Evolutionary conservation across 1,284 basidiomycete genomes (phyloP).

Genomic region (Acaromyces ingoldii): DNA sequence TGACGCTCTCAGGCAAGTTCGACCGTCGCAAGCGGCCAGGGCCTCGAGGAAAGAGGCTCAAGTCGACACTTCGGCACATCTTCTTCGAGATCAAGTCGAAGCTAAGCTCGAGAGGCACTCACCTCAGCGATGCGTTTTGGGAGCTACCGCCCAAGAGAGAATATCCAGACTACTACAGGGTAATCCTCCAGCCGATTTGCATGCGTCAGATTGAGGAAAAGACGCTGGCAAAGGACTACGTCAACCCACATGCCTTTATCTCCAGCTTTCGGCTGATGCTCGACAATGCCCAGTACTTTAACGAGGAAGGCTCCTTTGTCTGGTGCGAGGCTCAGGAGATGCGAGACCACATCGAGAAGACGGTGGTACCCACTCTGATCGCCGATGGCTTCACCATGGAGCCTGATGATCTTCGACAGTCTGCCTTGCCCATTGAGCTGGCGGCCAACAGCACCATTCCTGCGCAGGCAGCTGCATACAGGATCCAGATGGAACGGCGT

Average conservation of each 20-base stretch:
- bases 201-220: conserved; percentile 28
- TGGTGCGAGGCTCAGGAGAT: conserved; percentile 44
- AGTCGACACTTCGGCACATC: conserved; percentile 38
- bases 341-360: conserved; percentile 33
- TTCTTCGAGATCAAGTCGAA: conserved; percentile 18
- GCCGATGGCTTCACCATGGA: conserved; percentile 48
- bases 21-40: conserved; percentile 30
- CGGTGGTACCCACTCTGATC: conserved; percentile 36
- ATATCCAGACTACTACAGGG: conserved; percentile 47
- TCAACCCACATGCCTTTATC: conserved; percentile 39
- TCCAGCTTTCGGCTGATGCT: conserved; percentile 43
- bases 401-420: conserved; percentile 42
- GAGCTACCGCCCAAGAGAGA: conserved; percentile 34
- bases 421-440: conserved; percentile 35
- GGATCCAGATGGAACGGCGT: conserved; percentile 9
- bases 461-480: conserved; percentile 27
- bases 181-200: conserved; percentile 36
- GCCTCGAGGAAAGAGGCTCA: conserved; percentile 42
- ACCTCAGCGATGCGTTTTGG: conserved; percentile 31
- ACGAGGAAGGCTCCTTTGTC: conserved; percentile 30
- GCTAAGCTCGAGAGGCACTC: neutral
- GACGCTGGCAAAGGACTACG: conserved; percentile 34
- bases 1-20: conserved; percentile 24
- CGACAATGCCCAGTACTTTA: conserved; percentile 46
- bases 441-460: conserved; percentile 36